Percentiles rank a stretch among this genome's conserved stretches.
These are phyloP conservation scores for Gossypium longicalyx DNA, from an alignment of 345 rosid genomes.

Conservation along the genomic window DNA sequence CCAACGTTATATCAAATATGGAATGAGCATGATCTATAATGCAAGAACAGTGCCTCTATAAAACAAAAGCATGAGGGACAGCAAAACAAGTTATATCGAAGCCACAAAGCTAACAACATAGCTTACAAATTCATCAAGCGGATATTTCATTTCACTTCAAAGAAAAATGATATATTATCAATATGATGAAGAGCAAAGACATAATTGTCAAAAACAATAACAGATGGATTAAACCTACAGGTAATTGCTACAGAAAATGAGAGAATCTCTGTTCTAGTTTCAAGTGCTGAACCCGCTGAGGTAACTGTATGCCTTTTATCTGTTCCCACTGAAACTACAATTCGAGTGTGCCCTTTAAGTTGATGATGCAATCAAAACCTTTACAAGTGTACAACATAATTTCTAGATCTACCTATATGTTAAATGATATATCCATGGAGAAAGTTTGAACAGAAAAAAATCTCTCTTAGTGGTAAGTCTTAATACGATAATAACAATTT, in stretches of 20 bases:
- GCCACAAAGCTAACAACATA: neutral
- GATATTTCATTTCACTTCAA: neutral
- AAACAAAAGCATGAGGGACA: neutral
- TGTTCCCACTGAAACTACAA: neutral
- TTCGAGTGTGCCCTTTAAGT: neutral
- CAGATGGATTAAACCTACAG: neutral
- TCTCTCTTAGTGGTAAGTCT: neutral
- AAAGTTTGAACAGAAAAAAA: neutral
- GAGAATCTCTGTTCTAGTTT: neutral
- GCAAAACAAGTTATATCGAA: neutral
- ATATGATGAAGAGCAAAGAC: neutral
- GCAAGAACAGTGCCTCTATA: neutral
- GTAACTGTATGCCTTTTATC: neutral
- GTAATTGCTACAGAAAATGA: neutral
- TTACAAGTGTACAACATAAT: neutral
- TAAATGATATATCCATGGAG: neutral
- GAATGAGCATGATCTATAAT: neutral
- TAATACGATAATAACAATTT: neutral
- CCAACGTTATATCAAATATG: neutral
- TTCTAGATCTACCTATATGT: neutral
- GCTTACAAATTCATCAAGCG: neutral
- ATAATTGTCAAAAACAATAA: conserved; percentile 1
- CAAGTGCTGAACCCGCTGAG: neutral
- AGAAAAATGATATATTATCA: neutral
- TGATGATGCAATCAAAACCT: neutral